Conservation (phyloP, 176 grass and related monocot species). For the Carex parvula region DNA sequence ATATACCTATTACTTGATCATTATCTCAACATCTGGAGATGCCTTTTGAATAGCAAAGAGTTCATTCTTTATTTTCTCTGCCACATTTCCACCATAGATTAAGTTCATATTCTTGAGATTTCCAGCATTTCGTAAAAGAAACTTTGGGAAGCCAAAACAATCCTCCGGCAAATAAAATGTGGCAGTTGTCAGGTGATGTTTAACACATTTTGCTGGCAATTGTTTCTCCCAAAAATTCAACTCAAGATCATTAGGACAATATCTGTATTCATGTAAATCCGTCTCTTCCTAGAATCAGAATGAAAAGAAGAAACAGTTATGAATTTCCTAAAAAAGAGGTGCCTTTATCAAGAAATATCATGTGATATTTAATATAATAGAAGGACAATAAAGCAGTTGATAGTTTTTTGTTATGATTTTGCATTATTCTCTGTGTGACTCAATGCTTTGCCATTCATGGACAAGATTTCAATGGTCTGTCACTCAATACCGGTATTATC, state of each 20-base stretch:
- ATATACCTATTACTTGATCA: not conserved
- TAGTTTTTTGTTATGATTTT: not conserved
- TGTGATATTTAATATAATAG: not conserved
- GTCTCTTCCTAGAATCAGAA: not conserved
- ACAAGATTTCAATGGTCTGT: not conserved
- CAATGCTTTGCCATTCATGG: not conserved
- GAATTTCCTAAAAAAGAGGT: not conserved
- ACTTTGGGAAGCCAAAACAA: not conserved
- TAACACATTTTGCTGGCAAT: slow-evolving; percentile 10
- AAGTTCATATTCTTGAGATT: slow-evolving; percentile 4
- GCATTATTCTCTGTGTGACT: not conserved
- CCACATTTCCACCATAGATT: not conserved
- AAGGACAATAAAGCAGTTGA: not conserved
- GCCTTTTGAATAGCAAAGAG: not conserved
- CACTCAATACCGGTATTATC: not conserved
- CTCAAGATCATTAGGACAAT: not conserved
- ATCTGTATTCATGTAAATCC: too few species aligned
- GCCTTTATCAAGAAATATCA: too few species aligned
- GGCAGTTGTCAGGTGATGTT: slow-evolving; percentile 2
- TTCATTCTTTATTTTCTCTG: not conserved
- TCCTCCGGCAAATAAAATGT: not conserved
- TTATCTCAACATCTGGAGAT: slow-evolving; percentile 8
- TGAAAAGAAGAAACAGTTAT: not conserved
- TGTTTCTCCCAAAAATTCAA: not conserved
- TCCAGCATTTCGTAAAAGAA: not conserved